Evolutionary conservation across 352 stramenopile genomes (phyloP), one percentile per base, ranked within the genome.

Genomic region (Blastocystis sp.): DNA sequence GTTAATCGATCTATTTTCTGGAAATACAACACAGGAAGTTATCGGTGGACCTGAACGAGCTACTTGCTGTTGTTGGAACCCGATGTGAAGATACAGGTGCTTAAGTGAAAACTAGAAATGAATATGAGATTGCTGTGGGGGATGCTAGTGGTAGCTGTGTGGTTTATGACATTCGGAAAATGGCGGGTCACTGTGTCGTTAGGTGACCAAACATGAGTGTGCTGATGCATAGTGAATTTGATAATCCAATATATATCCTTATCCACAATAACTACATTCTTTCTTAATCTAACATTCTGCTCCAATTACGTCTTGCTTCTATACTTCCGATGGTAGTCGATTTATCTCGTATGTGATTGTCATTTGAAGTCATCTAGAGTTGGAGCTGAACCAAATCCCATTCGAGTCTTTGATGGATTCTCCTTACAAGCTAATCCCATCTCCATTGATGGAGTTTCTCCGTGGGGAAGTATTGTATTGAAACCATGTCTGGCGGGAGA

Each of bases 81-180:
- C 71, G 14, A n/a, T n/a, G 63, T 74, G 4, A 16, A 39, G 16
- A 19, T 14, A 32, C 14, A 0, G 5, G 7, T 39, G 2, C 0
- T 43, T 35, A 39, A 2, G 49, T 43, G 3, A 37, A 19, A 9
- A 9, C 9, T 51, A 74, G 63, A n/a, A 83, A 83, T 19, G 71
- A 83, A 43, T 83, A 65, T 56, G 46, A 83, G 19, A n/a, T 83
- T 11, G 19, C 66, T 1, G 71, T 83, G 1, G 71, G 71, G 21
- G 71, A 83, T 63, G 37, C 1, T 9, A 16, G 49, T 39, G 71
- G 71, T n/a, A 19, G 16, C 19, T 43, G 21, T 16, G 32, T 29
- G 7, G 14, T 83, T 21, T 83, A 52, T 21, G 71, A 83, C 54
- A 83, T 83, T 63, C 71, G 71, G 32, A 83, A 83, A 46, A 24